Percentiles rank a stretch among this genome's conserved stretches.
phyloP scores from a whole-genome alignment of 1,139 yeast species.

The Diutina pseudorugosa region DNA sequence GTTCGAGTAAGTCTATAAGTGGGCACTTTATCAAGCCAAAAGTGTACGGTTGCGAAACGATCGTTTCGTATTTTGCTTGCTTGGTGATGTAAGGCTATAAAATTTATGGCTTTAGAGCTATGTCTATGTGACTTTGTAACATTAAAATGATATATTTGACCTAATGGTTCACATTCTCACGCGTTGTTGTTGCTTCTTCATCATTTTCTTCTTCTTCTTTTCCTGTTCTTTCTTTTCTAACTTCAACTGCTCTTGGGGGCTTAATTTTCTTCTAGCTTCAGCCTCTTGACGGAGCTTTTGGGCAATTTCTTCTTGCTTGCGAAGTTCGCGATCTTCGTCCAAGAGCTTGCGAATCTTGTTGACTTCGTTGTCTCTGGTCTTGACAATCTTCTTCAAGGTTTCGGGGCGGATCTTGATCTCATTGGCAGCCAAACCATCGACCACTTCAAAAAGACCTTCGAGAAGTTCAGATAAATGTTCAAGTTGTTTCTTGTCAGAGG shows the following conservation, averaged over 20 bases:
- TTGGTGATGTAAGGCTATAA: background rate
- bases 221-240: constrained; percentile 10
- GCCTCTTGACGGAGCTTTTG: constrained; percentile 55
- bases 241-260: constrained; percentile 66
- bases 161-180: constrained; percentile 1
- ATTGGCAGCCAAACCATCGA: constrained; percentile 39
- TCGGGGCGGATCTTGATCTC: constrained; percentile 47
- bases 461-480: constrained; percentile 37
- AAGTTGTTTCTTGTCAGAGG: constrained; percentile 32
- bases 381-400: constrained; percentile 60
- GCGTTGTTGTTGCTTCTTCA: constrained; percentile 3
- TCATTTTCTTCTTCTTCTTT: constrained; percentile 3
- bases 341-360: constrained; percentile 44
- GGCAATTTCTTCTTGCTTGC: constrained; percentile 54
- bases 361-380: constrained; percentile 60
- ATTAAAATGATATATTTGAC: background rate
- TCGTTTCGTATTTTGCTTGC: background rate
- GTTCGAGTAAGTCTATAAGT: too few species aligned
- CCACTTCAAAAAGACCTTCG: constrained; percentile 37
- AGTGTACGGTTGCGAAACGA: background rate
- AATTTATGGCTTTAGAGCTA: background rate
- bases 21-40: too few species aligned
- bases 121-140: background rate
- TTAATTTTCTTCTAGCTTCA: constrained; percentile 41
- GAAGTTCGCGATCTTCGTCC: constrained; percentile 31